Evolutionary conservation across 163 green algal species (phyloP).

Genomic region (Chlamydomonas reinhardtii): DNA sequence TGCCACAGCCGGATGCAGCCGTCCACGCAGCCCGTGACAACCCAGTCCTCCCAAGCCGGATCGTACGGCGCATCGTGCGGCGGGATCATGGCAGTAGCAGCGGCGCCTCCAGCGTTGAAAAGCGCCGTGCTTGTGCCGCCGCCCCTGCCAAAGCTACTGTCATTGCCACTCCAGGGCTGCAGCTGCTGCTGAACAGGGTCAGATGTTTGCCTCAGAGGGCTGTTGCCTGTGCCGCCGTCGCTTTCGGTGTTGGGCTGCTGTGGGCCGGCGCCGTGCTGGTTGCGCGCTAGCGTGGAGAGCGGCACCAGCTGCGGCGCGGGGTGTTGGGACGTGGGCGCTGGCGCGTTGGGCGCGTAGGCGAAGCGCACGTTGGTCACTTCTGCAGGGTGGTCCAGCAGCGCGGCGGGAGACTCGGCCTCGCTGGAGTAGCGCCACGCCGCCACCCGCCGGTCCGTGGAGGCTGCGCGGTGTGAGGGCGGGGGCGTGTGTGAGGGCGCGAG

Average conservation of each 20-base stretch:
- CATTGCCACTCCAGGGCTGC: neutral
- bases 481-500: no score
- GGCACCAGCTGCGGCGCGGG: neutral
- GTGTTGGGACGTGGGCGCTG: slow-evolving; percentile 2
- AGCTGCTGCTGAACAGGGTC: neutral
- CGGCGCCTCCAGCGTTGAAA: neutral
- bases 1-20: slow-evolving; percentile 36
- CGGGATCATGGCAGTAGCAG: neutral
- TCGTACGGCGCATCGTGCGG: slow-evolving; percentile 7
- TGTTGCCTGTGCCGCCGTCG: neutral
- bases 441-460: slow-evolving; percentile 36
- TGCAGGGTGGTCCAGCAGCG: slow-evolving; percentile 24
- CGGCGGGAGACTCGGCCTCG: slow-evolving; percentile 19
- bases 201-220: no score
- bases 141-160: neutral
- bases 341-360: slow-evolving; percentile 29
- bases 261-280: no score
- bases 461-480: neutral
- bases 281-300: no score
- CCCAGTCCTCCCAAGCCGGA: slow-evolving; percentile 28
- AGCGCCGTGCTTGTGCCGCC: neutral
- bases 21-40: slow-evolving; percentile 40
- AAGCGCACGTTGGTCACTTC: slow-evolving; percentile 44
- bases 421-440: slow-evolving; percentile 26
- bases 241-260: neutral